Evolutionary conservation across 345 rosid genomes (phyloP), one percentile per base, ranked within the genome.

Genomic region (Kernera saxatilis): DNA sequence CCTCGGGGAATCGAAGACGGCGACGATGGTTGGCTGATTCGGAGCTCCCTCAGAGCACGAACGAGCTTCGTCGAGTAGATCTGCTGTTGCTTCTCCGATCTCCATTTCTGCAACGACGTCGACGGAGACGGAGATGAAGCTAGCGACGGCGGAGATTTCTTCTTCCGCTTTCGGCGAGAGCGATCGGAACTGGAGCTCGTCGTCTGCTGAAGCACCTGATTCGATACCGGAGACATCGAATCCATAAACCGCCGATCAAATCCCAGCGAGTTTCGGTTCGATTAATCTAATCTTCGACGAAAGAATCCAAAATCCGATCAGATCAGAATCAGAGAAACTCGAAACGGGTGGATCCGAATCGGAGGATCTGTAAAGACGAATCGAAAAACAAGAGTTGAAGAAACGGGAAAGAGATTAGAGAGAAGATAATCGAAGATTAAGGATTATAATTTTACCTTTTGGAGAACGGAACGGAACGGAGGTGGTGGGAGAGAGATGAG

Each of bases 61-160:
- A 84, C 78, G 58, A 95, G 96, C 53, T 85, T 92, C 19, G 91
- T 77, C 3, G 99, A 88, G 82, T 90, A 95, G 79, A 85, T 81
- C 81, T 86, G 85, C 18, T 92, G 89, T 53, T 88, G 97, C 14
- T 88, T 72, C 54, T 87, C 89, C 5, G 99, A 88, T 76, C 82
- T 88, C 99, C 99, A 95, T 70, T 73, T 84, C 13, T 79, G 64
- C 2, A 77, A 51, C 56, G 83, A 71, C 3, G 51, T 49, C 14
- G 74, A 60, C 17, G 70, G 51, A 22, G 77, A 62, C 9, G 53
- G 15, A 17, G 63, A 50, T 2, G 84, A 54, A 44, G 14, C 8
- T 18, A 12, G 3, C 3, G 57, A 36, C 3, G 78, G 3, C 0
- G 52, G 74, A 0, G 75, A 70, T 79, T 84, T 87, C 88, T 87